Base-by-base conservation (phyloP, 2,329 filamentous ascomycete genomes). In the Fusarium nodosum region DNA sequence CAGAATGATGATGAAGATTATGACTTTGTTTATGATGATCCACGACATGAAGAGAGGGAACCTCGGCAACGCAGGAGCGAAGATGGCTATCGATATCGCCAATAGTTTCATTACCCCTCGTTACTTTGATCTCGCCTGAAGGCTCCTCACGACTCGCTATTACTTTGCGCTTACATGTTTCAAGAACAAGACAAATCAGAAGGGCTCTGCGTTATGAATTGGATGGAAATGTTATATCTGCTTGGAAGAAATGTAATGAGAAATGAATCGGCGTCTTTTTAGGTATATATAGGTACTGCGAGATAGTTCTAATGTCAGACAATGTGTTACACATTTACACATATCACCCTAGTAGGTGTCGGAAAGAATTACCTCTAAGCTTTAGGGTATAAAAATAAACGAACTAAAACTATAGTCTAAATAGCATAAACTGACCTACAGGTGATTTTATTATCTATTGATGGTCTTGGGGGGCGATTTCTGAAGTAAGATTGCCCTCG, bases 1-100 rank as follows among this genome's bases (percentile, higher is more conserved):
- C 67, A 67, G 13, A 56, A 71, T 10, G 63, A 72, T 20, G 68
- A 74, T 36, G 72, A 74, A 18, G 72, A 78, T 39, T 72, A 77
- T 52, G 74, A 78, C 30, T 67, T 72, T 60, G 71, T 72, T 31
- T 77, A 77, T 44, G 76, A 77, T 54, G 74, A 76, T 30, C 72
- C 68, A 11, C 72, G 69, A 36, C 75, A 74, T 22, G 74, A 77
- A 41, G 71, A 77, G n/a, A 65, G 69, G 39, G 66, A 72, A 28
- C 57, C 68, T 12, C 67, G 66, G 48, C 69, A 70, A 28, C 68
- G 66, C 33, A 71, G 70, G 42, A 75, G 73, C 45, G 71, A 76
- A 33, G 74, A 78, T 16, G 68, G 63, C 33, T 67, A 74, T 18
- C 71, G 71, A 16, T 64, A 70, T 38, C 68, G 66, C 38, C 60